Percentiles rank a stretch among this genome's conserved stretches.
Evolutionary conservation across 257 asterid genomes (phyloP).

Genomic region (Ballota nigra): DNA sequence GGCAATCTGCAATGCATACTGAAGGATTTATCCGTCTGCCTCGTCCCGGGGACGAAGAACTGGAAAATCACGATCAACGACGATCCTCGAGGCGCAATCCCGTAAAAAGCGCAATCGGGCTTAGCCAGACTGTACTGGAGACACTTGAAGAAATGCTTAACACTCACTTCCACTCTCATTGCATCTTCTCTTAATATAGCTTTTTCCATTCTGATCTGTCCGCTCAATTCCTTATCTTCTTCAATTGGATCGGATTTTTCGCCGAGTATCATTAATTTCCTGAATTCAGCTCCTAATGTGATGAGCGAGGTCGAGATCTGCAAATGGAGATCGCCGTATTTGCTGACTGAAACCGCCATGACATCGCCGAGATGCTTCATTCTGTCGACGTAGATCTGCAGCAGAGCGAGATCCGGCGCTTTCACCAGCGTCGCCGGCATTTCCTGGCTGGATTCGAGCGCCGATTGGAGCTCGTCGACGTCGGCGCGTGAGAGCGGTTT

Average conservation of each 20-base stretch:
- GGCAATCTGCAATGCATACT: conserved; percentile 89
- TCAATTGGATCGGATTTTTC: conserved; percentile 51
- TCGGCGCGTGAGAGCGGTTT: conserved; percentile 80
- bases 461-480: conserved; percentile 63
- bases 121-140: conserved; percentile 73
- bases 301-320: conserved; percentile 68
- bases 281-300: conserved; percentile 73
- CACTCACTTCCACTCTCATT: conserved; percentile 76
- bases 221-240: conserved; percentile 46
- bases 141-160: conserved; percentile 83
- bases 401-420: conserved; percentile 55
- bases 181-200: conserved; percentile 77
- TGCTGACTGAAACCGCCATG: conserved; percentile 65
- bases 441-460: conserved; percentile 60
- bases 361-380: conserved; percentile 90
- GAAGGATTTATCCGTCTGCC: conserved; percentile 70
- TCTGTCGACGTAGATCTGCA: conserved; percentile 69
- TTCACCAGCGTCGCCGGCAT: conserved; percentile 67
- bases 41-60: conserved; percentile 85
- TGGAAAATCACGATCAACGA: conserved; percentile 82
- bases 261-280: conserved; percentile 69
- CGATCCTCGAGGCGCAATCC: conserved; percentile 64
- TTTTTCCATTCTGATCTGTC: conserved; percentile 54
- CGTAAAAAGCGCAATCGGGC: conserved; percentile 88
- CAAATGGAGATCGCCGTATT: conserved; percentile 78